Evolutionary conservation across 139 green algal genomes (phyloP).

Genomic region (Tetraselmis striata): DNA sequence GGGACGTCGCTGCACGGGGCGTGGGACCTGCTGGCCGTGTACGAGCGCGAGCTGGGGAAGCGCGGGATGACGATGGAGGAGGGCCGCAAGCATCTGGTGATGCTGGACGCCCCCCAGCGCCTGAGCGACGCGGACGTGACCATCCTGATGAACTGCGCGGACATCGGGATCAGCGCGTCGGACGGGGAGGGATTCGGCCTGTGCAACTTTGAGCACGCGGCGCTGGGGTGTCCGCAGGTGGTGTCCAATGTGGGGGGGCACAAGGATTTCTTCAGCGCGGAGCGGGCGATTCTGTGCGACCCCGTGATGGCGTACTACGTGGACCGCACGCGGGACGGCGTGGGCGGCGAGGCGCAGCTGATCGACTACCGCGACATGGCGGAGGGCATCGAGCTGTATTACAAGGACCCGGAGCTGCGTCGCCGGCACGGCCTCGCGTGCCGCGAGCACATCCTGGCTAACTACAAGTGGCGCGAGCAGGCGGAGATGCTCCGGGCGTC

Average conservation of each 20-base stretch:
- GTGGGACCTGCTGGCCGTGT: constrained; percentile 13
- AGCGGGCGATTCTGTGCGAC: constrained; percentile 3
- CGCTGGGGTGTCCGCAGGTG: constrained; percentile 12
- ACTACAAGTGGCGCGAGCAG: constrained; percentile 5
- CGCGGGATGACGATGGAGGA: neutral
- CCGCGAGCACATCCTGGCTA: neutral
- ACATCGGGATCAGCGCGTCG: constrained; percentile 16
- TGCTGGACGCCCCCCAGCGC: no score
- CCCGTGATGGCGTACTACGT: constrained; percentile 8
- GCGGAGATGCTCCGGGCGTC: no score
- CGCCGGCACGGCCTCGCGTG: neutral
- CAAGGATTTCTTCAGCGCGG: constrained; percentile 17
- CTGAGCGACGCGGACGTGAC: constrained; percentile 13
- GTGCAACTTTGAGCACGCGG: constrained; percentile 17
- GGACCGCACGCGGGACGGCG: constrained; percentile 7
- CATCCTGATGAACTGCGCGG: constrained; percentile 11
- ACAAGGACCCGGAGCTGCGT: constrained; percentile 6
- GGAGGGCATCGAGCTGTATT: constrained; percentile 11
- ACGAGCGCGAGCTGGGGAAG: constrained; percentile 11
- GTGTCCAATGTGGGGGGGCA: constrained; percentile 14
- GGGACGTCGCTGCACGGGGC: constrained; percentile 8
- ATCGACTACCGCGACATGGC: neutral
- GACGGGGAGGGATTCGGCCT: constrained; percentile 20
- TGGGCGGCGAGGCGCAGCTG: constrained; percentile 15
- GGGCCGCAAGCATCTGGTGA: no score